Conservation (phyloP, 2,329 filamentous ascomycete genomes). For the Cryphonectria naterciae region DNA sequence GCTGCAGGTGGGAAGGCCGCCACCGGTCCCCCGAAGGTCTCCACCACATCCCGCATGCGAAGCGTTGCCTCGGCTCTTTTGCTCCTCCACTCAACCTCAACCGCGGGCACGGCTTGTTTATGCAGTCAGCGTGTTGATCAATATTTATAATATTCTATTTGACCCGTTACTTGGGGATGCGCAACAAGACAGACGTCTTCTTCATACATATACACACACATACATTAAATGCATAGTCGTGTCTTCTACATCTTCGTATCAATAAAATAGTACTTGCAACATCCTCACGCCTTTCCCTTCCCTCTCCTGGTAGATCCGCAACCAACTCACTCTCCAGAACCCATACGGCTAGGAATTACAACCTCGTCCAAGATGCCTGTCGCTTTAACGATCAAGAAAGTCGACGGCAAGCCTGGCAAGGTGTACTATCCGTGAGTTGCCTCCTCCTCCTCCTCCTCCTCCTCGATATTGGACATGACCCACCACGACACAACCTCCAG, state of each 20-base stretch:
- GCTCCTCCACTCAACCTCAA: neutral
- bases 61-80: neutral
- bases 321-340: too few species aligned
- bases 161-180: neutral
- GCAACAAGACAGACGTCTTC: neutral
- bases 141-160: neutral
- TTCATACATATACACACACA: neutral
- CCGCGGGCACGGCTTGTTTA: neutral
- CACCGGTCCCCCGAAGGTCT: neutral
- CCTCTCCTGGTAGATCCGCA: too few species aligned
- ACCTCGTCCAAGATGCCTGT: conserved; percentile 48
- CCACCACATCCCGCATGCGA: neutral
- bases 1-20: neutral
- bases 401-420: conserved; percentile 82
- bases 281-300: neutral
- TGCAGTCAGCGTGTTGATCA: neutral
- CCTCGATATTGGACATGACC: neutral
- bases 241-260: neutral
- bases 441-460: neutral
- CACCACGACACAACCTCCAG: neutral
- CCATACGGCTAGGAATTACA: too few species aligned
- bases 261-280: neutral
- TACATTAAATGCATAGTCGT: neutral
- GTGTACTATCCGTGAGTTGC: conserved; percentile 77
- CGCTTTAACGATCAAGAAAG: conserved; percentile 66